Base-by-base conservation (phyloP, 495 filamentous ascomycete genomes). In the Collariella sp. region DNA sequence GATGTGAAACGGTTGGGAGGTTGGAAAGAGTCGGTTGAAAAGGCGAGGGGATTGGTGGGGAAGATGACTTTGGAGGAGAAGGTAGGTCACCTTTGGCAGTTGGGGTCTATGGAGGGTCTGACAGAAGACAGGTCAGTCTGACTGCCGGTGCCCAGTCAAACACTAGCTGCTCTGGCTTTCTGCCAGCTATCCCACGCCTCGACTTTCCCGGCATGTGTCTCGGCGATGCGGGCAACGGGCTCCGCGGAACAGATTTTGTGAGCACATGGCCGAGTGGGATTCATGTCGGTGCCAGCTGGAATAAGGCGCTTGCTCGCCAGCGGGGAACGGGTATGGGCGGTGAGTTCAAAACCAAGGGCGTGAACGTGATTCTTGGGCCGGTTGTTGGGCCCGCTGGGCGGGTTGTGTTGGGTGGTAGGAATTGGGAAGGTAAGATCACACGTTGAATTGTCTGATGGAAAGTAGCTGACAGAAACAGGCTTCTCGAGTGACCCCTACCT, bases 361-460 rank as follows among this genome's bases (percentile, higher is more conserved):
- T 87, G 7, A 82, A 88, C 62, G 72, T 89, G 18, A 71, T 79
- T 4, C 69, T 88, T 15, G 84, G 84, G 0, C 85, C 84, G 6
- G 82, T 86, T 10, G 77, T 82, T 50, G 80, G 79, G 0, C 79
- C 79, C 4, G 57, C 77, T 2, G 80, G 80, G 3, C 66, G 79
- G 0, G 69, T 79, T 7, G 72, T 76, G 5, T 43, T 64, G n/a
- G 72, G 74, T 22, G 81, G 81, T 4, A 62, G 81, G 15, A 81
- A 81, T 56, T 84, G 79, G 79, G 81, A 78, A 58, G 73, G 54
- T 56, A 46, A 10, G 23, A 5, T 36, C 15, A 0, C 2, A 11
- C 11, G 5, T 5, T n/a, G n/a, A n/a, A n/a, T n/a, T n/a, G n/a
- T 0, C 15, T n/a, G 18, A 3, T 18, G 13, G 16, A 16, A 1